Evolutionary conservation across 2,329 filamentous ascomycete species (phyloP).

Genomic region (Alternaria sp.): DNA sequence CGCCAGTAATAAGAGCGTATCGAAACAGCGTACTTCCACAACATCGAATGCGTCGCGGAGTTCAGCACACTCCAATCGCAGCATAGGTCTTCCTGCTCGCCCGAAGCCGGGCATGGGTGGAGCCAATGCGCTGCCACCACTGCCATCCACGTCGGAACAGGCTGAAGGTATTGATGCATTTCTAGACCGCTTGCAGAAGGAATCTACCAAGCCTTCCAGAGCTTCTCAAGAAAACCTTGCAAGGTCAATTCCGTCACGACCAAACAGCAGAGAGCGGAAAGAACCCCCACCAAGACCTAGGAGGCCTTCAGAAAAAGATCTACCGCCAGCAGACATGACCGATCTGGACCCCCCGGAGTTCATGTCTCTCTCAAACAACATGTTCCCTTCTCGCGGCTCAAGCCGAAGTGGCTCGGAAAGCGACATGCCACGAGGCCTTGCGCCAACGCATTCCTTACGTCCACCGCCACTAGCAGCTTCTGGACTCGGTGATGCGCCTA

Average conservation of each 20-base stretch:
- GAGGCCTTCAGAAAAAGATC: conserved; percentile 37
- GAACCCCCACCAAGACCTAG: conserved; percentile 30
- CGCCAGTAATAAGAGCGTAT: conserved; percentile 34
- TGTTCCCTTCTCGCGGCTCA: conserved; percentile 31
- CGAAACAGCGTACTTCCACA: conserved; percentile 36
- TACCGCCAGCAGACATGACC: conserved; percentile 24
- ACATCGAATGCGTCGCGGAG: conserved; percentile 39
- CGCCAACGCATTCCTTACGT: conserved; percentile 16
- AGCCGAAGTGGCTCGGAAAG: conserved; percentile 29
- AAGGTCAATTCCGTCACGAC: conserved; percentile 25
- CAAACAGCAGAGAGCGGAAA: conserved; percentile 29
- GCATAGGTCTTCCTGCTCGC: conserved; percentile 30
- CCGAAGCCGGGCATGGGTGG: conserved; percentile 26
- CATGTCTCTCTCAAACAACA: conserved; percentile 24
- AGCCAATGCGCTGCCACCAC: conserved; percentile 26
- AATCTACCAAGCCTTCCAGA: conserved; percentile 30
- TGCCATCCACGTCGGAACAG: conserved; percentile 28
- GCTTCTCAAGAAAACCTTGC: conserved; percentile 23
- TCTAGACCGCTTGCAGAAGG: conserved; percentile 44
- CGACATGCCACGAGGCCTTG: conserved; percentile 7
- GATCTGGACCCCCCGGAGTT: conserved; percentile 28
- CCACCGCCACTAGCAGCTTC: conserved; percentile 31
- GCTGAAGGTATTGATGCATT: conserved; percentile 49
- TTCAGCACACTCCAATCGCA: conserved; percentile 41
- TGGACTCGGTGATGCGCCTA: conserved; percentile 30